Base-by-base conservation (phyloP, 2,329 filamentous ascomycete species). In the Stemphylium beticola region DNA sequence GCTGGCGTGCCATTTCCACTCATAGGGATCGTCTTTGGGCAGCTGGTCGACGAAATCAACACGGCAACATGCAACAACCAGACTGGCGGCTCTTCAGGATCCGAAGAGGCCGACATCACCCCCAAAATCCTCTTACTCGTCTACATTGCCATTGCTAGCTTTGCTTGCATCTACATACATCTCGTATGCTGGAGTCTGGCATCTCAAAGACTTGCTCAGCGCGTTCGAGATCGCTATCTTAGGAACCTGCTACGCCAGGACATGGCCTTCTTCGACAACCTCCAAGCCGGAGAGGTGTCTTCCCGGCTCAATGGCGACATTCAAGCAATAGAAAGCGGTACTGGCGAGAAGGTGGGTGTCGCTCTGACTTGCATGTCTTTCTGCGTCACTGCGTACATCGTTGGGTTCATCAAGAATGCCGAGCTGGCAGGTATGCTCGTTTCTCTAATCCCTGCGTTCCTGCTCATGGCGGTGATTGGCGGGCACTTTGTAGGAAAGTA, bases 281-380 rank as follows among this genome's bases (percentile, higher is more conserved):
- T 87, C 9, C 82, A 84, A 41, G 81, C 85, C 0, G 87, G 86
- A 14, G 85, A 89, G 68, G 82, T 89, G 11, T 81, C 84, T 1
- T 83, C 85, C 8, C 80, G 87, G 15, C 81, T 91, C 38, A 86
- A 86, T 65, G 80, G 81, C 49, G 87, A 90, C 63, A 87, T 90
- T 31, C 83, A 87, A 54, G 82, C 84, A 1, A 85, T 91, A 46
- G 87, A 88, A 64, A 82, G 83, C 0, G 88, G 88, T 12, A 89
- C 87, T 0, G 87, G 85, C 1, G 88, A 90, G 72, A 91, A 91
- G 69, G 87, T 89, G 14, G 87, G 87, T 46, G 83, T 89, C 31
- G 82, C 83, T 60, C 78, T 90, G 4, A 81, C 82, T 20, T 86
- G 82, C 45, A 71, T 84, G 9, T 85, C 85, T 2, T 90, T 89